A percentile compares a stretch with the other conserved stretches of the same genome.
phyloP scores from a whole-genome alignment of 768 basidiomycete genomes.

The Termitomyces sp. region DNA sequence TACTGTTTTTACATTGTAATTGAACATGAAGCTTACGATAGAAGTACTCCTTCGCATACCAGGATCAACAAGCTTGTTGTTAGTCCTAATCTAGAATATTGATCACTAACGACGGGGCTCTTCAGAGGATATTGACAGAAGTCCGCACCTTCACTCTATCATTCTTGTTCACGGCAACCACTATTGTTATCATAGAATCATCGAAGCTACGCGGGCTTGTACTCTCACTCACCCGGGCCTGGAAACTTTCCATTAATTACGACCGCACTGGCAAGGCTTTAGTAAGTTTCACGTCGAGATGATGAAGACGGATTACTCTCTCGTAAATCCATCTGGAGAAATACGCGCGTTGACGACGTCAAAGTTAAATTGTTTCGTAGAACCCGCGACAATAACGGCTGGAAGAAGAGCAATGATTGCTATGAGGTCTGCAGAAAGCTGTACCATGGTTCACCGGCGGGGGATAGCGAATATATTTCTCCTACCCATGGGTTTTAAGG shows the following conservation, averaged over 20 bases:
- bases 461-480: background rate
- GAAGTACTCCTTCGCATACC: slow-evolving; percentile 19
- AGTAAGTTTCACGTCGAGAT: background rate
- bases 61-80: slow-evolving; percentile 16
- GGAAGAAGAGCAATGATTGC: background rate
- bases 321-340: background rate
- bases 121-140: background rate
- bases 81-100: background rate
- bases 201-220: background rate
- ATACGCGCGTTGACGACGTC: background rate
- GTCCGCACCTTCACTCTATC: background rate
- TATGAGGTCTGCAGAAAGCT: background rate
- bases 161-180: background rate
- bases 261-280: background rate
- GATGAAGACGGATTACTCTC: background rate
- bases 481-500: background rate
- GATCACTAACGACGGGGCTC: background rate
- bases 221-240: background rate
- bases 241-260: background rate
- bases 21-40: slow-evolving; percentile 11
- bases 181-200: background rate
- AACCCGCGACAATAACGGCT: background rate
- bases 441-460: background rate
- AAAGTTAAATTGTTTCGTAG: background rate
- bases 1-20: background rate